A percentile compares a stretch with the other conserved stretches of the same genome.
Conservation (phyloP, 2,329 filamentous ascomycete species). For the Chrysosporium keratinophilum region DNA sequence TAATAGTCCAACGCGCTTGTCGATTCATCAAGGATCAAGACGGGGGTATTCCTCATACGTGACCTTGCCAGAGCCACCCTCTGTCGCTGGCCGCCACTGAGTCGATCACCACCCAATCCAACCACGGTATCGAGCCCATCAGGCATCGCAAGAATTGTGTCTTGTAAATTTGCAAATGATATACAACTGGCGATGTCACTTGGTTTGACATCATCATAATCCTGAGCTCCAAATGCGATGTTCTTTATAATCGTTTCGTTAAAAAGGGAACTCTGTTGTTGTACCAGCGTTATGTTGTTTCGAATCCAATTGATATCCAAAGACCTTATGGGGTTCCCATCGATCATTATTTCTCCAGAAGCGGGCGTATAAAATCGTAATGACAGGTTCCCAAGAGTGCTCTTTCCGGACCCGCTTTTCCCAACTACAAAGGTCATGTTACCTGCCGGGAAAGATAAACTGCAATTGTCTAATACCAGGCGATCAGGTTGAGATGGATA, state of each 20-base stretch:
- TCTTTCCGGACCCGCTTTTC: constrained; percentile 83
- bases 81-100: constrained; percentile 81
- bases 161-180: constrained; percentile 57
- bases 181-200: constrained; percentile 53
- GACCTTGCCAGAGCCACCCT: constrained; percentile 71
- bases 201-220: constrained; percentile 41
- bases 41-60: constrained; percentile 61
- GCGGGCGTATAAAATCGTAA: constrained; percentile 63
- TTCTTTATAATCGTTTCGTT: constrained; percentile 70
- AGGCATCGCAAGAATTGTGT: constrained; percentile 56
- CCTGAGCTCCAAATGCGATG: constrained; percentile 57
- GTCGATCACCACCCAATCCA: constrained; percentile 55
- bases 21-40: constrained; percentile 79
- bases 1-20: constrained; percentile 76
- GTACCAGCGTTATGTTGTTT: constrained; percentile 65
- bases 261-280: constrained; percentile 74
- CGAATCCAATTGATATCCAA: constrained; percentile 64
- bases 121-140: constrained; percentile 61
- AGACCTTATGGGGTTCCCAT: constrained; percentile 50
- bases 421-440: constrained; percentile 74
- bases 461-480: constrained; percentile 50
- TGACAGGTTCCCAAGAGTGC: constrained; percentile 71
- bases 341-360: constrained; percentile 57
- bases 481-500: constrained; percentile 62
- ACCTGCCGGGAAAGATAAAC: constrained; percentile 60